phyloP scores from a whole-genome alignment of 2,329 filamentous ascomycete species.

The Calonectria multiphialidica region DNA sequence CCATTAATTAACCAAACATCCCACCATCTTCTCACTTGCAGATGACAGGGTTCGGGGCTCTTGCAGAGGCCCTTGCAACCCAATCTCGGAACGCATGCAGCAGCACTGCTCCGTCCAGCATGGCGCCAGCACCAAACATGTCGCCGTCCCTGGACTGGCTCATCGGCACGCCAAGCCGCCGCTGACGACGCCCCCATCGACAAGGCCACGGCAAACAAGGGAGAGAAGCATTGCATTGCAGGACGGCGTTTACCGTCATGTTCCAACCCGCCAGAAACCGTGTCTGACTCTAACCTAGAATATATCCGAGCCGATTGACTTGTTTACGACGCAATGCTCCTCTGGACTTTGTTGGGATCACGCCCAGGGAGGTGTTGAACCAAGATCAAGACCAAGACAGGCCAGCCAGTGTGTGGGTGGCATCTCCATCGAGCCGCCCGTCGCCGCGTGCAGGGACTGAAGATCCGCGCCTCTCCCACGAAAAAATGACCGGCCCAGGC shows the following conservation, averaged over 20 bases:
- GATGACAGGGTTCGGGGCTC: conserved; percentile 17
- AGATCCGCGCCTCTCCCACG: conserved; percentile 19
- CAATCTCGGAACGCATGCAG: conserved; percentile 27
- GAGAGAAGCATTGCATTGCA: background rate
- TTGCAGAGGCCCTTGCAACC: conserved; percentile 21
- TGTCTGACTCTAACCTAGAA: background rate
- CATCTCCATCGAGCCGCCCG: background rate
- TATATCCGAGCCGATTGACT: background rate
- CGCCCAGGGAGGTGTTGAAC: too few relatives aligned
- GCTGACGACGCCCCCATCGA: background rate
- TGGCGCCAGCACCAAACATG: conserved; percentile 6
- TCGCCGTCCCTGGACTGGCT: background rate
- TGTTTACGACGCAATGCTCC: background rate
- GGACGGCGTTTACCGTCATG: background rate
- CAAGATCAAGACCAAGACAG: too few relatives aligned
- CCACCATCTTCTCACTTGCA: conserved; percentile 13
- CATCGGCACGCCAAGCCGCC: conserved; percentile 2
- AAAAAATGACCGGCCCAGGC: background rate
- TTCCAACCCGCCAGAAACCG: background rate
- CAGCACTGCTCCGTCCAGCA: background rate
- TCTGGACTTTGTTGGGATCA: background rate
- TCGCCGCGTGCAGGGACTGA: conserved; percentile 23
- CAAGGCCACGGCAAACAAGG: background rate
- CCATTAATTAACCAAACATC: conserved; percentile 6
- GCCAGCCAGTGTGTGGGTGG: too few relatives aligned